Conservation (phyloP, 2,329 filamentous ascomycete genomes). For the Aspergillus caelatus region DNA sequence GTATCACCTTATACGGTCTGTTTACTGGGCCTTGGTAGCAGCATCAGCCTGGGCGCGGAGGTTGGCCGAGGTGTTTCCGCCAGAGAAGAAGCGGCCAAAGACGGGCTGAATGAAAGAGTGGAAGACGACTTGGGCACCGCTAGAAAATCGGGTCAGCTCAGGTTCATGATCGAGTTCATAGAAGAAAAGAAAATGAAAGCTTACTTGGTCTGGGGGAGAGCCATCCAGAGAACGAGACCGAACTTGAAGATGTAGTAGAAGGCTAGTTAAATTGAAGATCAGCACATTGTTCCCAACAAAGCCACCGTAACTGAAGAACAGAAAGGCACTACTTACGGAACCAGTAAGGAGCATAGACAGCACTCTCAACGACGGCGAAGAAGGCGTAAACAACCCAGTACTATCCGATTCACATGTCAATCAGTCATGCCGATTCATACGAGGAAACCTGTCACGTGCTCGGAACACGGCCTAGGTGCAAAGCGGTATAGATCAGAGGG, state of each 20-base stretch:
- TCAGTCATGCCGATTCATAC: constrained; percentile 9
- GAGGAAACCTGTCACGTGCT: constrained; percentile 29
- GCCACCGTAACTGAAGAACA: neutral
- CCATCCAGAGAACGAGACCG: constrained; percentile 94
- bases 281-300: constrained; percentile 19
- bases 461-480: constrained; percentile 9
- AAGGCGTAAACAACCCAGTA: constrained; percentile 72
- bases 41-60: constrained; percentile 86
- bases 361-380: constrained; percentile 67
- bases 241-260: constrained; percentile 99
- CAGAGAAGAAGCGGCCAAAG: constrained; percentile 86
- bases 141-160: constrained; percentile 42
- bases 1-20: constrained; percentile 14
- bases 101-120: constrained; percentile 91
- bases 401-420: constrained; percentile 41
- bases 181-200: constrained; percentile 36
- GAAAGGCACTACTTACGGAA: constrained; percentile 54
- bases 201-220: constrained; percentile 91
- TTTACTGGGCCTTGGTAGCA: constrained; percentile 61
- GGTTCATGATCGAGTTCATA: neutral
- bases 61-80: constrained; percentile 77
- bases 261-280: constrained; percentile 46
- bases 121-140: constrained; percentile 95
- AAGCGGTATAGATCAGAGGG: constrained; percentile 8
- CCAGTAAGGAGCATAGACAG: constrained; percentile 69